Evolutionary conservation across 75 land plant genomes (phyloP).

Genomic region (Larix kaempferi): DNA sequence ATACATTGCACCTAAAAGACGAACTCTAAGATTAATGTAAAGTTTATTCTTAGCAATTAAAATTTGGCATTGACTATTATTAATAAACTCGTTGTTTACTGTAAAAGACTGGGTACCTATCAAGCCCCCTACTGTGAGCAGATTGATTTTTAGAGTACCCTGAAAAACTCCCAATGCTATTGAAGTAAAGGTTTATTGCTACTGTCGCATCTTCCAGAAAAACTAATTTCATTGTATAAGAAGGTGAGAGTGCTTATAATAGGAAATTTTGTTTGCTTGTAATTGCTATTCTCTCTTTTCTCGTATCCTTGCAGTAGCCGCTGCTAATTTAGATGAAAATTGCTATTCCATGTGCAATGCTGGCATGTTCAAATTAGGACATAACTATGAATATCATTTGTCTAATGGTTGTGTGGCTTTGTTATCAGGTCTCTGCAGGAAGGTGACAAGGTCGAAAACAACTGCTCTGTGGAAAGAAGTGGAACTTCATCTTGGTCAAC

Average conservation of each 20-base stretch:
- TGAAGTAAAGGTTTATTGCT: neutral
- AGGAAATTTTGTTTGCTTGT: neutral
- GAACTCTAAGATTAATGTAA: too few species aligned
- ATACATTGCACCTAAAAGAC: too few species aligned
- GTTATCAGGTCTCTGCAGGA: neutral
- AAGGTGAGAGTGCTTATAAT: neutral
- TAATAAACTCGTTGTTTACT: too few species aligned
- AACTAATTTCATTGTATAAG: neutral
- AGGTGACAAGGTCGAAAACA: slow-evolving; percentile 9
- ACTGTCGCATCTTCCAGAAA: neutral
- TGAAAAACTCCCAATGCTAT: neutral
- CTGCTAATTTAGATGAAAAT: neutral
- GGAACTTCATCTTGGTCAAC: slow-evolving; percentile 11
- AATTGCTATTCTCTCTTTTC: neutral
- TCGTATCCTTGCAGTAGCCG: neutral
- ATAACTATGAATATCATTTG: neutral
- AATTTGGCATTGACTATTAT: too few species aligned
- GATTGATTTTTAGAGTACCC: neutral
- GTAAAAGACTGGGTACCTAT: too few species aligned
- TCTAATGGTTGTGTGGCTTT: neutral
- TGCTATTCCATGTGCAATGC: neutral
- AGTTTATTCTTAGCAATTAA: too few species aligned
- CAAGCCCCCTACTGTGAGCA: too few species aligned
- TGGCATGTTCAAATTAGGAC: neutral
- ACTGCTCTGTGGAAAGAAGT: slow-evolving; percentile 18